Conservation (phyloP, 2,329 filamentous ascomycete genomes). For the Monilinia vaccinii-corymbosi region DNA sequence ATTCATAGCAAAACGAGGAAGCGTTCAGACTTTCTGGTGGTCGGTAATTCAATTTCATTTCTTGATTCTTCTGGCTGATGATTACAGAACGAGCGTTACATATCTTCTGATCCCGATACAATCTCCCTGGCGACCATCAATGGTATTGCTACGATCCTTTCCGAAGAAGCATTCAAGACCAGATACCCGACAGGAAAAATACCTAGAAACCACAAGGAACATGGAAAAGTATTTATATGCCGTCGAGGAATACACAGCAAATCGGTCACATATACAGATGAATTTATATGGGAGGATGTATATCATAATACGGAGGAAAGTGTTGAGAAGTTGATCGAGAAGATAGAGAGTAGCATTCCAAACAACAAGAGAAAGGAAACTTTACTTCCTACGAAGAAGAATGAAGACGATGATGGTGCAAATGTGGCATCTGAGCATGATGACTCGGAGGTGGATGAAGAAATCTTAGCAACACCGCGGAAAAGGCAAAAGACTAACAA, state of each 20-base stretch:
- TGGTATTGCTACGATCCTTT: conserved; percentile 76
- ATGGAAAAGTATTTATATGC: conserved; percentile 83
- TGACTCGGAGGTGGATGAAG: conserved; percentile 12
- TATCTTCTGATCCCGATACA: conserved; percentile 77
- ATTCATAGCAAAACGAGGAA: conserved; percentile 78
- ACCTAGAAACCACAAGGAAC: conserved; percentile 61
- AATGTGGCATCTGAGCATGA: conserved; percentile 18
- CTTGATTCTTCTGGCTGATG: conserved; percentile 6
- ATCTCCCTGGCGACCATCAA: conserved; percentile 87
- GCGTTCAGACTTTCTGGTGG: conserved; percentile 65
- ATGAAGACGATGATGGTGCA: conserved; percentile 23
- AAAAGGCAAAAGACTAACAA: conserved; percentile 45
- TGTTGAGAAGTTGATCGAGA: conserved; percentile 18
- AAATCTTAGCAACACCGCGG: conserved; percentile 38
- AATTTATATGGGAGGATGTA: conserved; percentile 85
- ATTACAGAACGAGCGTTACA: conserved; percentile 76
- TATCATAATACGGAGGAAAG: conserved; percentile 39
- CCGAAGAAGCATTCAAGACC: conserved; percentile 55
- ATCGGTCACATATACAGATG: conserved; percentile 83
- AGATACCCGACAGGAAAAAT: conserved; percentile 68
- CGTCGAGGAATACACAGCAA: conserved; percentile 81
- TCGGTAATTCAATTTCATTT: conserved; percentile 31
- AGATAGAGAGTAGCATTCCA: conserved; percentile 60
- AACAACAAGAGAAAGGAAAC: conserved; percentile 49
- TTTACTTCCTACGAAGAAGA: background rate